phyloP scores from a whole-genome alignment of 805 yeast genomes.

The Dipodascus albidus region DNA sequence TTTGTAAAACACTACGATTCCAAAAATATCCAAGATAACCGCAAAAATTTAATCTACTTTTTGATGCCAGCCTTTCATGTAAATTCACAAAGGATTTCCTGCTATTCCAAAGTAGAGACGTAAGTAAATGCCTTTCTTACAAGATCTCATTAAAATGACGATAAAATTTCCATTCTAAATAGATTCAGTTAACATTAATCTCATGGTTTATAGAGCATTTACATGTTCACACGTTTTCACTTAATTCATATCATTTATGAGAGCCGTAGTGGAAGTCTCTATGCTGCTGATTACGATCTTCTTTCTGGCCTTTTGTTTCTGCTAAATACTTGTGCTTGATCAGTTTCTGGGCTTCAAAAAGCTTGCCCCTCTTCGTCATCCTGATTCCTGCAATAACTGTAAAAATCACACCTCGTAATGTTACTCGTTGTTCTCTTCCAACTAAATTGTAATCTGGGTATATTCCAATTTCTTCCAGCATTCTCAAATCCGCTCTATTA shows the following conservation, averaged over 20 bases:
- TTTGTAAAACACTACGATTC: no score
- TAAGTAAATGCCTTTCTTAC: not conserved
- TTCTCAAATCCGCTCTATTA: slow-evolving; percentile 19
- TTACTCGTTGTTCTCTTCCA: not conserved
- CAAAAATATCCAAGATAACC: no score
- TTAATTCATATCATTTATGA: no score
- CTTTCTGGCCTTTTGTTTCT: not conserved
- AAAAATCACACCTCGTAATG: not conserved
- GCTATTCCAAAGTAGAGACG: not conserved
- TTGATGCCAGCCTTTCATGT: not conserved
- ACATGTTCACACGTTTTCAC: no score
- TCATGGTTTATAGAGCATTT: not conserved
- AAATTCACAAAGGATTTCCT: not conserved
- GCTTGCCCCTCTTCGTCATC: not conserved
- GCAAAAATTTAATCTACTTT: not conserved
- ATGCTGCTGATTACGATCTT: not conserved
- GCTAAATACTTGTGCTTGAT: not conserved
- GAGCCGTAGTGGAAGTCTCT: not conserved
- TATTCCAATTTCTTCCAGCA: slow-evolving; percentile 21
- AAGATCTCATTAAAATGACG: not conserved
- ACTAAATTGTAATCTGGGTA: slow-evolving; percentile 17
- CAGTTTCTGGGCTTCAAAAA: not conserved
- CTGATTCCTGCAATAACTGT: not conserved
- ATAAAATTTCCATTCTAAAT: no score
- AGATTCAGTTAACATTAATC: not conserved